phyloP scores from a whole-genome alignment of 148 eudicot species.

The Chenopodium formosanum region DNA sequence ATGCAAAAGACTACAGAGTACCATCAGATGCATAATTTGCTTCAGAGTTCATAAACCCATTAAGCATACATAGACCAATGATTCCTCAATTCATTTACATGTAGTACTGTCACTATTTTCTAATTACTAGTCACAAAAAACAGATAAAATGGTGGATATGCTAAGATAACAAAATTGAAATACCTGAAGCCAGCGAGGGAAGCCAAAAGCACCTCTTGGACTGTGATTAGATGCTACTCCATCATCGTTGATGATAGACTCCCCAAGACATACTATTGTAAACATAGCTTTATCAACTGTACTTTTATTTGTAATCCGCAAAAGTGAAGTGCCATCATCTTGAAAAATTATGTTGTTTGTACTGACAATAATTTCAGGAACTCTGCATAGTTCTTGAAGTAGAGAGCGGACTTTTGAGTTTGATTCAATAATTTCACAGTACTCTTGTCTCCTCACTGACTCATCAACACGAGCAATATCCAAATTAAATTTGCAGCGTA shows the following conservation, averaged over 20 bases:
- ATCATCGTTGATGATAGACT: conserved; percentile 58
- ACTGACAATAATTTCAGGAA: conserved; percentile 83
- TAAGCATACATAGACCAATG: not conserved
- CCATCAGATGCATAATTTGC: not conserved
- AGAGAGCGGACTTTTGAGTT: conserved; percentile 49
- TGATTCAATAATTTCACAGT: conserved; percentile 66
- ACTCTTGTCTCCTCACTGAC: conserved; percentile 82
- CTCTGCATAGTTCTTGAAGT: conserved; percentile 53
- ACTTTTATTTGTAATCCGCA: conserved; percentile 79
- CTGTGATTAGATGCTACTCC: conserved; percentile 66
- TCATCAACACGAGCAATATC: conserved; percentile 90
- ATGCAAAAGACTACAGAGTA: not conserved
- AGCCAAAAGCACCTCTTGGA: conserved; percentile 87
- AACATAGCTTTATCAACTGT: conserved; percentile 55
- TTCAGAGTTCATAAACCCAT: not conserved
- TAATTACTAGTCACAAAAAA: not conserved
- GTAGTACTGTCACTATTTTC: not conserved
- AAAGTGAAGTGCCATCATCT: conserved; percentile 65
- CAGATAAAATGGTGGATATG: not conserved
- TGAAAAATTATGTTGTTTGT: conserved; percentile 94
- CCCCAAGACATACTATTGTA: conserved; percentile 74
- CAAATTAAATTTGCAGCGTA: conserved; percentile 72
- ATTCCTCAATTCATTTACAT: not conserved
- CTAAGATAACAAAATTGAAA: conserved; percentile 11
- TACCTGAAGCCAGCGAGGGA: conserved; percentile 98